Evolutionary conservation across 2,329 filamentous ascomycete species (phyloP).

Genomic region (Neonectria ditissima): DNA sequence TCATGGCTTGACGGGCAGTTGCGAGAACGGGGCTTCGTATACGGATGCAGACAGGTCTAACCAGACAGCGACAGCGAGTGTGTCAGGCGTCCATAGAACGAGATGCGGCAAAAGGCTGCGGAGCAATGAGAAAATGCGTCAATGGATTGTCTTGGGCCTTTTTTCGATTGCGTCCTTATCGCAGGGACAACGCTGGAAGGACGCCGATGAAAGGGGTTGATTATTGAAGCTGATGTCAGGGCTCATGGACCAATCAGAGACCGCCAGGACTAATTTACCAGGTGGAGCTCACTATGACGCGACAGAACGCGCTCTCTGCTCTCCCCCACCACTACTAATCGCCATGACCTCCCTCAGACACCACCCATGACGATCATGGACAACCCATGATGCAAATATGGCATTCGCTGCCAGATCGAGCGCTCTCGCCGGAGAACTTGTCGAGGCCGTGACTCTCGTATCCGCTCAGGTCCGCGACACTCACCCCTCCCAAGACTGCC

Average conservation of each 20-base stretch:
- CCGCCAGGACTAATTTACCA: conserved; percentile 9
- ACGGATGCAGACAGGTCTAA: conserved; percentile 14
- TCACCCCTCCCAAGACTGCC: conserved; percentile 2
- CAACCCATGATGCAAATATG: conserved; percentile 62
- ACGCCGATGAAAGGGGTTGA: conserved; percentile 39
- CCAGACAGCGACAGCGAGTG: conserved; percentile 4
- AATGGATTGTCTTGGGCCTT: neutral
- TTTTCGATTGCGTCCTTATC: neutral
- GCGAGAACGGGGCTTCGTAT: conserved; percentile 13
- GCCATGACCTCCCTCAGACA: conserved; percentile 12
- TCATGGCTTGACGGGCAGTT: conserved; percentile 68
- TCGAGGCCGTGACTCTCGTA: conserved; percentile 71
- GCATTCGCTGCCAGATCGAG: conserved; percentile 75
- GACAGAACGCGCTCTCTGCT: conserved; percentile 38
- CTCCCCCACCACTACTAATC: too few species aligned
- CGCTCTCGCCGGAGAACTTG: conserved; percentile 76
- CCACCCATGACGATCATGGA: conserved; percentile 19
- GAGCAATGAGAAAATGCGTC: conserved; percentile 1
- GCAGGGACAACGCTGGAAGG: conserved; percentile 8
- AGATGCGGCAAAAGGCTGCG: neutral
- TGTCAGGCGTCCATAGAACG: conserved; percentile 37
- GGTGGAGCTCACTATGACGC: conserved; percentile 36
- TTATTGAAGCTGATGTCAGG: conserved; percentile 41
- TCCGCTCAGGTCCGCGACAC: conserved; percentile 60
- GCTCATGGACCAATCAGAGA: conserved; percentile 35